A percentile compares a stretch with the other conserved stretches of the same genome.
phyloP scores from a whole-genome alignment of 164 flowering plant species.

The Paratinospora sagittata region DNA sequence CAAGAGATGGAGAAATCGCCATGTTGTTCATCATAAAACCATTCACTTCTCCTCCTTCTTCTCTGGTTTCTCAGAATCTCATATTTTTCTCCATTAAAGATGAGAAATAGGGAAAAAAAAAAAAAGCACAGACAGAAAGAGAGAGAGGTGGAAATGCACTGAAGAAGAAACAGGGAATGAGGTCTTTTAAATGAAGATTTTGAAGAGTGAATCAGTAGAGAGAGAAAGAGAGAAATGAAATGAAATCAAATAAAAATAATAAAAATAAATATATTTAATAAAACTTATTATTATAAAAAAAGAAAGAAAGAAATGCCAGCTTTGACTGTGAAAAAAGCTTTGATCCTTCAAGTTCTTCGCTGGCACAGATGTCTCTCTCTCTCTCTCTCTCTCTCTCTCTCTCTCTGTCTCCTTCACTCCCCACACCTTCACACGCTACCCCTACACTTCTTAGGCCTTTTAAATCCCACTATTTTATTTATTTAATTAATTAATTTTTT shows the following conservation, averaged over 20 bases:
- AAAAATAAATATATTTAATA: background rate
- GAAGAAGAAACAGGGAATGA: background rate
- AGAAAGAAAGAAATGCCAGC: conserved; percentile 47
- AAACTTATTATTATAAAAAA: background rate
- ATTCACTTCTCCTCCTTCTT: conserved; percentile 15
- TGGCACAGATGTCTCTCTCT: conserved; percentile 46
- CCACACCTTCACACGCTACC: conserved; percentile 3
- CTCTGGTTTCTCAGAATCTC: background rate
- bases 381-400: conserved; percentile 7
- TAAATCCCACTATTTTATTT: too few species aligned
- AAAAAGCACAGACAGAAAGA: conserved; percentile 1
- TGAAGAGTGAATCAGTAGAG: background rate
- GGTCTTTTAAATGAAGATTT: conserved; percentile 4
- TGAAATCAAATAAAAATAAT: background rate
- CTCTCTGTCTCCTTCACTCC: background rate
- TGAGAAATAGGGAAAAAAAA: background rate
- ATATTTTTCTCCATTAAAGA: conserved; percentile 1
- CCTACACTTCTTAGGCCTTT: background rate
- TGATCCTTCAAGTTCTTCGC: conserved; percentile 66
- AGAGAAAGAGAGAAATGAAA: too few species aligned
- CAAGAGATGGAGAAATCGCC: conserved; percentile 43
- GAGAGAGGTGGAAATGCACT: background rate
- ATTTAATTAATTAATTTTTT: too few species aligned
- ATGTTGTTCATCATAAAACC: conserved; percentile 27
- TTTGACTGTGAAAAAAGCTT: conserved; percentile 40